Base-by-base conservation (phyloP, 2,329 filamentous ascomycete species). In the Ilyonectria robusta region DNA sequence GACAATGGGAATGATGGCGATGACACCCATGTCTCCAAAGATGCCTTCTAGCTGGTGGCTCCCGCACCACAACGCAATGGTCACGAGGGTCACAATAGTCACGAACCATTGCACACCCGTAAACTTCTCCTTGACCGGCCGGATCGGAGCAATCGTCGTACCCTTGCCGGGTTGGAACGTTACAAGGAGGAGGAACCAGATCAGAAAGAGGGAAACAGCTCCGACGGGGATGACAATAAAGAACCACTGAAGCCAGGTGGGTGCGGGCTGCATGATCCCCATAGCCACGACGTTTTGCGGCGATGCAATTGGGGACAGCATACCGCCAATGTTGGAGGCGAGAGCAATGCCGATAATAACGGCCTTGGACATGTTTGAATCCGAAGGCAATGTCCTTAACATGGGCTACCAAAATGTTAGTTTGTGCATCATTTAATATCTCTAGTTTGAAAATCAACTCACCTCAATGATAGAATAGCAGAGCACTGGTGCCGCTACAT, bases 381-480 rank as follows among this genome's bases (percentile, higher is more conserved):
- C 95, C 0, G 93, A 88, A 0, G 95, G 93, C 37, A 99, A 87
- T 69, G 98, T 99, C 67, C 96, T 94, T 31, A 99, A 88, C 84
- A 99, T 94, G 4, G 97, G 96, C 91, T 95, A 65, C 23, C 7
- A 26, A 19, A 48, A 3, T 33, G 62, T 69, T 15, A 79, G 70
- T 13, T n/a, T 33, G 6, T 23, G 11, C 29, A 17, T 17, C 15
- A 17, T 6, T n/a, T n/a, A 4, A 40, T n/a, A 2, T n/a, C n/a
- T 17, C 8, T 9, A 33, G 15, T n/a, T 31, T 0, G 10, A 1
- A 5, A n/a, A 13, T 19, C 5, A 29, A 75, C 86, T 74, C 81
- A 93, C 92, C 87, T 97, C 95, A 67, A 99, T 97, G 76, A 99
- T 98, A 21, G 94, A 97, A 81, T 97, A 98, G 84, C 96, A 99